These are phyloP conservation scores for Solanum hybrid DNA, from an alignment of 305 asterid genomes.

Conservation along the genomic window DNA sequence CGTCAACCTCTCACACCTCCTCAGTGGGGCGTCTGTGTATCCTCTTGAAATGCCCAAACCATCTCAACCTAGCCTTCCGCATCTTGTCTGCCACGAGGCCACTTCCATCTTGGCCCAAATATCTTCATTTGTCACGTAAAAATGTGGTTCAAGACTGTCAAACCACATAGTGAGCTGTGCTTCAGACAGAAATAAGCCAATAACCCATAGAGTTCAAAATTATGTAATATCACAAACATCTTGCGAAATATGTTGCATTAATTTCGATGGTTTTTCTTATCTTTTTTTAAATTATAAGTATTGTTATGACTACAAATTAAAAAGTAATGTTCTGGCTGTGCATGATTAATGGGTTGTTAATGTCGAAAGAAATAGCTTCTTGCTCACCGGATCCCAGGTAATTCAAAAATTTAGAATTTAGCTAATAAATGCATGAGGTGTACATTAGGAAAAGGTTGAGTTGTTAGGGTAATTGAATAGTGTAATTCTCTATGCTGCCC, in stretches of 20 bases:
- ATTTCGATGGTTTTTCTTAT: not conserved
- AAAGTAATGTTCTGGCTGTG: not conserved
- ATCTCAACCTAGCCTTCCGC: not conserved
- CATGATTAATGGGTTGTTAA: not conserved
- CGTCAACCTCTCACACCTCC: not conserved
- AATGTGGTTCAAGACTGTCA: not conserved
- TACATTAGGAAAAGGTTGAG: not conserved
- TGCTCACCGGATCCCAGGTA: not conserved
- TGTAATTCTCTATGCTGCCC: not conserved
- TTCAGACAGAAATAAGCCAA: not conserved
- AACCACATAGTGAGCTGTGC: not conserved
- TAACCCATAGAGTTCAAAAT: not conserved
- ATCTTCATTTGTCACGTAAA: not conserved
- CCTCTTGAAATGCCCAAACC: not conserved
- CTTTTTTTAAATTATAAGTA: not conserved
- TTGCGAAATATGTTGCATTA: not conserved
- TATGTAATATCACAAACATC: not conserved
- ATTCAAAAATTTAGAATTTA: not conserved
- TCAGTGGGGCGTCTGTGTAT: not conserved
- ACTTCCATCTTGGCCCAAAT: not conserved
- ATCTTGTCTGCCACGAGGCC: not conserved
- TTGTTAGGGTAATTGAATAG: not conserved
- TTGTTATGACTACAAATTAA: not conserved
- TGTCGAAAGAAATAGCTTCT: not conserved
- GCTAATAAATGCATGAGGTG: not conserved